Conservation (phyloP, 2,329 filamentous ascomycete genomes). For the Aureobasidium sp. region DNA sequence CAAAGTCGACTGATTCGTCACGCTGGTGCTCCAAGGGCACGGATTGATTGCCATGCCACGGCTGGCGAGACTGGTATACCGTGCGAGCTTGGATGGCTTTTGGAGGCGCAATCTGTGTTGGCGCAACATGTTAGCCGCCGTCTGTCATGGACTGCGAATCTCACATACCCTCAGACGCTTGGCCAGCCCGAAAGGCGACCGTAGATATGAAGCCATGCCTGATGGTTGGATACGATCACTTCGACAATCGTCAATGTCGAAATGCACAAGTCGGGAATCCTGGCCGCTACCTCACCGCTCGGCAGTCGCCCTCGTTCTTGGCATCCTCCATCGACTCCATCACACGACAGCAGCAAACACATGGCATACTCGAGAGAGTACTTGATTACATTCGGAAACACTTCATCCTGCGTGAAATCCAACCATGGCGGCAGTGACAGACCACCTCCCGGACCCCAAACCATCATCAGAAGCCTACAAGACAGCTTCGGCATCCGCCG, state of each 20-base stretch:
- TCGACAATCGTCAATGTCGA: slow-evolving; percentile 8
- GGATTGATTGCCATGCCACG: slow-evolving; percentile 19
- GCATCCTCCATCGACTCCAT: background rate
- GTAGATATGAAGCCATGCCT: slow-evolving; percentile 39
- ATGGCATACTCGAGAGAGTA: no score
- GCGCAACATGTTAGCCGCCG: background rate
- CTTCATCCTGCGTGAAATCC: no score
- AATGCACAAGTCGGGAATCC: slow-evolving; percentile 9
- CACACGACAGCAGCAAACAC: slow-evolving; percentile 13
- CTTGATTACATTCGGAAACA: no score
- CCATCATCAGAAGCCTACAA: slow-evolving; percentile 29
- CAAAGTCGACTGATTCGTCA: slow-evolving; percentile 17
- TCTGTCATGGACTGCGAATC: background rate
- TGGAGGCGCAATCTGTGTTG: slow-evolving; percentile 18
- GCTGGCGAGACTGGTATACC: slow-evolving; percentile 20
- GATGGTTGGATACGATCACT: background rate
- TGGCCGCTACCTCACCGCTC: background rate
- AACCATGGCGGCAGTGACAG: slow-evolving; percentile 18
- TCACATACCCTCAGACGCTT: slow-evolving; percentile 37
- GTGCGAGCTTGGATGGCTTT: slow-evolving; percentile 15
- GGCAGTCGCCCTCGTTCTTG: background rate
- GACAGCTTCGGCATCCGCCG: slow-evolving; percentile 44
- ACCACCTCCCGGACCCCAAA: background rate
- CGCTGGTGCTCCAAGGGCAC: slow-evolving; percentile 15
- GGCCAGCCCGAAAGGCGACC: slow-evolving; percentile 37